These are phyloP conservation scores for Amaranthus cruentus DNA, from an alignment of 148 eudicot species.

Conservation along the genomic window DNA sequence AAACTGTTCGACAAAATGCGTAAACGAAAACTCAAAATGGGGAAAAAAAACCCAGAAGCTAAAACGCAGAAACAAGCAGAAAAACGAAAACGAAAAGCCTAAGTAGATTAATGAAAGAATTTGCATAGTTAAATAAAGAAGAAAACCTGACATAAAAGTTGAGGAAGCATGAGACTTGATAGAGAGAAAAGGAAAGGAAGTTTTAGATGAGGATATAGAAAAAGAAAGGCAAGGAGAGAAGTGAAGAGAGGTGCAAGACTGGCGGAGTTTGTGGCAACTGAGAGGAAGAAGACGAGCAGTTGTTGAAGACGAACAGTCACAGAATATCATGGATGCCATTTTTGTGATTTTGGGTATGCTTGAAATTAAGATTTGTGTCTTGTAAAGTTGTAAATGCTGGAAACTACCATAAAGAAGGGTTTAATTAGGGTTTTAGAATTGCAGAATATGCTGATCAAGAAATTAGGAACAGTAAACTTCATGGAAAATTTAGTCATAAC, in stretches of 20 bases:
- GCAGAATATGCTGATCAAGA: no score
- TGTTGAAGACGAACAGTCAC: slow-evolving; percentile 44
- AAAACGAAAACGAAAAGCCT: neutral
- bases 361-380: no score
- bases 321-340: slow-evolving; percentile 46
- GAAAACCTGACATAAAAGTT: slow-evolving; percentile 32
- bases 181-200: slow-evolving; percentile 19
- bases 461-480: no score
- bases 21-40: neutral
- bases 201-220: slow-evolving; percentile 11
- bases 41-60: slow-evolving; percentile 8
- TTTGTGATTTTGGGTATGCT: neutral
- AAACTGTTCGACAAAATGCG: slow-evolving; percentile 18
- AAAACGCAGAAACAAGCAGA: neutral
- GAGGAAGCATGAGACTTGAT: slow-evolving; percentile 24
- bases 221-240: slow-evolving; percentile 25
- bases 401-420: no score
- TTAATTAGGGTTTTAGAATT: no score
- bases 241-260: slow-evolving; percentile 7
- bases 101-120: neutral
- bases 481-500: no score
- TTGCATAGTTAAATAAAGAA: neutral
- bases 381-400: no score
- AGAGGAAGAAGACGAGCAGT: slow-evolving; percentile 38
- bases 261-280: slow-evolving; percentile 20